Base-by-base conservation (phyloP, 192 early-diverging fungal genomes). In the Chytriomyces confervae region DNA sequence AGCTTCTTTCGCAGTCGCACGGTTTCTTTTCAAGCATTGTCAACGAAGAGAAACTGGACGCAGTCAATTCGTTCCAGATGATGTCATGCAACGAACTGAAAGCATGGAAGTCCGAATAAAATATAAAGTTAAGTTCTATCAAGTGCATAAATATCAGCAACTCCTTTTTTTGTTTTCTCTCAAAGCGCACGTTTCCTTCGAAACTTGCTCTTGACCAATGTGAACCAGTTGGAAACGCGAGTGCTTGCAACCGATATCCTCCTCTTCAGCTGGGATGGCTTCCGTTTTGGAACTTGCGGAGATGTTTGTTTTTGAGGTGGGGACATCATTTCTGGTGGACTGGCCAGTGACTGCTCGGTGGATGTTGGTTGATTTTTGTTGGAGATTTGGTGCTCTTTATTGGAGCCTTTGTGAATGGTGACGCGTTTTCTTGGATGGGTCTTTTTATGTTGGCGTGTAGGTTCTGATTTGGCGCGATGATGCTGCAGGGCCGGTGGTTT, bases 31-130 rank as follows among this genome's bases (percentile, higher is more conserved):
- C 89, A 84, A 83, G 85, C 69, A 86, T 87, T 3, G 71, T 91
- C 66, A 88, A 95, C 61, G 76, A 84, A 8, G 82, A 89, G 47
- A 82, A 85, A 53, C 83, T 92, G 69, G 44, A 86, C 49, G 85
- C 86, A 46, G 93, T 91, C n/a, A 69, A 88, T 50, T 72, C 75
- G 18, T 89, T 88, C 62, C 80, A 78, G 44, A 73, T 87, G 72
- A 86, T 87, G 11, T 88, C 86, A 27, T 95, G 94, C 63, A 92
- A 94, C 20, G 82, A 88, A 79, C 78, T 94, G 7, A 86, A 79
- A n/a, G 76, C 84, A 60, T 69, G 62, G 72, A 11, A 44, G 67
- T 61, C 57, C n/a, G 8, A 13, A 60, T 72, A n/a, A n/a, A n/a
- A 10, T 57, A 10, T 57, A 16, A 57, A 57, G 20, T 57, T 0